Percentiles rank a stretch among this genome's conserved stretches.
Conservation (phyloP, 257 asterid species). For the Capsicum baccatum region DNA sequence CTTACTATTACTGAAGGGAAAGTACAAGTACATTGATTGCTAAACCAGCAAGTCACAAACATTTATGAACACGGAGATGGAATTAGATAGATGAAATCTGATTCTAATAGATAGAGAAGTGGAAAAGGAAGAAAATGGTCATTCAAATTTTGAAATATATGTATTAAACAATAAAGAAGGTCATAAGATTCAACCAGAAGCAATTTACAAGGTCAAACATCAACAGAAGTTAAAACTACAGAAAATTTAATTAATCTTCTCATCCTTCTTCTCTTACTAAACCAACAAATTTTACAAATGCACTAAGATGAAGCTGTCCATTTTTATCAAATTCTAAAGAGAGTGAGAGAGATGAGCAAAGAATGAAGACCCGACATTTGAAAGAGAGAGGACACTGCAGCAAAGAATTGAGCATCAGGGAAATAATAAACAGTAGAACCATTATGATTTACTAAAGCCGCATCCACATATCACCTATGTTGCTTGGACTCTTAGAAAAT, state of each 20-base stretch:
- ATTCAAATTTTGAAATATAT: neutral
- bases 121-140: neutral
- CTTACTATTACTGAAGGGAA: neutral
- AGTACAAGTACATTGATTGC: neutral
- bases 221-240: neutral
- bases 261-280: no score
- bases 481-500: no score
- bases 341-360: neutral
- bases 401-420: neutral
- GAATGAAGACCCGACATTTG: neutral
- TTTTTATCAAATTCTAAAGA: conserved; percentile 1
- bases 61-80: neutral
- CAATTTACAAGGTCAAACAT: conserved; percentile 4
- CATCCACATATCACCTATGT: neutral
- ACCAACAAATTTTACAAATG: neutral
- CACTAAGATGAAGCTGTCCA: neutral
- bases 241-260: neutral
- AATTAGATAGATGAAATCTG: neutral
- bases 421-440: neutral
- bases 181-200: neutral
- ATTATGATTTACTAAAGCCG: neutral
- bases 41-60: neutral
- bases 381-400: neutral
- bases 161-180: neutral
- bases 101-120: neutral